Conservation (phyloP, 441 rosid species). For the Theobroma grandiflorum region DNA sequence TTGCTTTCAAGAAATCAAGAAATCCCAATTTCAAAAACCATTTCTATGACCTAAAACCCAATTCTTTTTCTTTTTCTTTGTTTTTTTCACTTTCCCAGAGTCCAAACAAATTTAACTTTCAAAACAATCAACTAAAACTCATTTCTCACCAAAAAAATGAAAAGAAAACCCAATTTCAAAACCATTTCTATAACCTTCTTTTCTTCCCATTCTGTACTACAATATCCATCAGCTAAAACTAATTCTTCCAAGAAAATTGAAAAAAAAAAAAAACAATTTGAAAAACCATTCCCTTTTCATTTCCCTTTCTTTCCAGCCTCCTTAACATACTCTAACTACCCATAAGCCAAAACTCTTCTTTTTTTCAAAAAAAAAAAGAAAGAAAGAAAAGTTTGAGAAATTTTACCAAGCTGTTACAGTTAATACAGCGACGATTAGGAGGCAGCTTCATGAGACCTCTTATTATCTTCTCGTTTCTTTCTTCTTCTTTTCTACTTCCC, state of each 20-base stretch:
- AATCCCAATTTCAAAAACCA: conserved; percentile 9
- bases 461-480: conserved; percentile 93
- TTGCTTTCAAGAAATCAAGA: background rate
- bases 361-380: background rate
- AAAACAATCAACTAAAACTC: conserved; percentile 12
- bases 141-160: background rate
- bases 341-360: background rate
- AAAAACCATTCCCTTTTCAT: background rate
- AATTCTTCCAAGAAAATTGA: background rate
- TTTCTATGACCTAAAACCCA: background rate
- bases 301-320: background rate
- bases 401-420: conserved; percentile 91
- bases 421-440: conserved; percentile 96
- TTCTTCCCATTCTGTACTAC: background rate
- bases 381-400: background rate
- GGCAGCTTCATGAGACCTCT: conserved; percentile 99
- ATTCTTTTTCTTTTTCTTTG: background rate
- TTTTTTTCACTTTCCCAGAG: background rate
- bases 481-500: conserved; percentile 92
- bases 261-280: background rate
- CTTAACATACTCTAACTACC: conserved; percentile 16
- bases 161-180: background rate
- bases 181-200: background rate
- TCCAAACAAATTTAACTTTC: background rate
- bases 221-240: conserved; percentile 17